phyloP scores from a whole-genome alignment of 257 asterid genomes.

The Fraxinus quadrangulata region DNA sequence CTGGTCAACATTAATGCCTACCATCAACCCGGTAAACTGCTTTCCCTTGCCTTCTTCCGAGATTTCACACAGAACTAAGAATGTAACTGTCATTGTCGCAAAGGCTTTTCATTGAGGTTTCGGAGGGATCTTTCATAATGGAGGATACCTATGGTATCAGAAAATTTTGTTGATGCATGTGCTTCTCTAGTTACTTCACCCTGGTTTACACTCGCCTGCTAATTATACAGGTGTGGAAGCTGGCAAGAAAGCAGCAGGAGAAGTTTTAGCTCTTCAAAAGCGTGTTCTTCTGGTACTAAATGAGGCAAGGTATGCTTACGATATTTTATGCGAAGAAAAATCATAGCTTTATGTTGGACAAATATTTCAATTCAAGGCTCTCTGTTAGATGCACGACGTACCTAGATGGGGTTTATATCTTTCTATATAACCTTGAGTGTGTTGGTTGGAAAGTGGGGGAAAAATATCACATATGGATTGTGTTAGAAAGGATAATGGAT shows the following conservation, averaged over 20 bases:
- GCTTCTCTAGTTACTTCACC: neutral
- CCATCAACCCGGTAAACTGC: constrained; percentile 90
- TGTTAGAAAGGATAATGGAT: neutral
- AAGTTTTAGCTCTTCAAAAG: constrained; percentile 95
- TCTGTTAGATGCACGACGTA: neutral
- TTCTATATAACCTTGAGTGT: neutral
- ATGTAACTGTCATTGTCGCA: neutral
- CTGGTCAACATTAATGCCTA: constrained; percentile 93
- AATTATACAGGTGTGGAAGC: constrained; percentile 88
- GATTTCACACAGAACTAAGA: constrained; percentile 16
- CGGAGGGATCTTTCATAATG: neutral
- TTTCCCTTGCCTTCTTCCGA: constrained; percentile 18
- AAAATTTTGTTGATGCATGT: constrained; percentile 19
- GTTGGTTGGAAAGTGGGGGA: neutral
- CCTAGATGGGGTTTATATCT: neutral
- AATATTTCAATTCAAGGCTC: neutral
- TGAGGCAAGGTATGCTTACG: constrained; percentile 72
- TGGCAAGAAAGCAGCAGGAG: constrained; percentile 98
- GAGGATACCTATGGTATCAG: neutral
- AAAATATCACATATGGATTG: neutral
- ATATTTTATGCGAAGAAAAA: constrained; percentile 17
- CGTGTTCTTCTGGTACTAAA: constrained; percentile 93
- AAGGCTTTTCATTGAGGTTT: neutral
- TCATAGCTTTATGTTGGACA: constrained; percentile 5
- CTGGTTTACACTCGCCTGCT: constrained; percentile 18